Percentiles rank a stretch among this genome's conserved stretches.
Conservation (phyloP, 2,329 filamentous ascomycete species). For the Fusarium sp. region DNA sequence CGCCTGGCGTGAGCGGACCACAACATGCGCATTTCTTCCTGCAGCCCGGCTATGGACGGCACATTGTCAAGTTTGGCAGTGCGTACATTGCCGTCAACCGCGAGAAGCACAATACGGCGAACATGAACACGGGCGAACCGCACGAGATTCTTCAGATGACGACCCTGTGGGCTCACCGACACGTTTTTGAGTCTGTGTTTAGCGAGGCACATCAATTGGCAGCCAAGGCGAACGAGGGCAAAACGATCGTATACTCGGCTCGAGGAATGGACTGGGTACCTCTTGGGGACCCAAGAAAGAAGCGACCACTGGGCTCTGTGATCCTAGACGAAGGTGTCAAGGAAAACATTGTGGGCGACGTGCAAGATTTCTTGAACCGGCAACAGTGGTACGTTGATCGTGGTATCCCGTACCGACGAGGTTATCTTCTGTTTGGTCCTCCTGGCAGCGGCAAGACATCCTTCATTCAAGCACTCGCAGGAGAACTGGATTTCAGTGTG, state of each 20-base stretch:
- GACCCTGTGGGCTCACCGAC: slow-evolving; percentile 87
- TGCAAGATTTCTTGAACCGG: slow-evolving; percentile 82
- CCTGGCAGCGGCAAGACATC: slow-evolving; percentile 94
- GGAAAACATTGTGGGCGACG: slow-evolving; percentile 81
- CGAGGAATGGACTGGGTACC: slow-evolving; percentile 86
- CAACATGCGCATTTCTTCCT: slow-evolving; percentile 85
- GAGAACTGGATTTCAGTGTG: slow-evolving; percentile 91
- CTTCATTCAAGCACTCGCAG: slow-evolving; percentile 94
- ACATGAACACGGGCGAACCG: slow-evolving; percentile 84
- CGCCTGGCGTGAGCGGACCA: slow-evolving; percentile 69
- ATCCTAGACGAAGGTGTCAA: slow-evolving; percentile 86
- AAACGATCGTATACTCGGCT: slow-evolving; percentile 90
- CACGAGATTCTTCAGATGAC: slow-evolving; percentile 96
- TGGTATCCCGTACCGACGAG: slow-evolving; percentile 92
- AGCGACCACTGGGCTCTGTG: slow-evolving; percentile 88
- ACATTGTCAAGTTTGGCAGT: slow-evolving; percentile 86
- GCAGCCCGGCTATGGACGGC: slow-evolving; percentile 89
- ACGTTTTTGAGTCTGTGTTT: slow-evolving; percentile 92
- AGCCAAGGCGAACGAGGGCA: slow-evolving; percentile 84
- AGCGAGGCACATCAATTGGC: slow-evolving; percentile 86
- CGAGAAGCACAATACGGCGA: slow-evolving; percentile 85
- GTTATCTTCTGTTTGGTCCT: slow-evolving; percentile 89
- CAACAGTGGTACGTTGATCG: slow-evolving; percentile 92
- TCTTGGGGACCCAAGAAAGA: slow-evolving; percentile 85
- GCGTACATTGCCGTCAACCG: slow-evolving; percentile 90